These are phyloP conservation scores for Tieghemostelium lacteum DNA, from an alignment of 78 protist species.

Conservation along the genomic window DNA sequence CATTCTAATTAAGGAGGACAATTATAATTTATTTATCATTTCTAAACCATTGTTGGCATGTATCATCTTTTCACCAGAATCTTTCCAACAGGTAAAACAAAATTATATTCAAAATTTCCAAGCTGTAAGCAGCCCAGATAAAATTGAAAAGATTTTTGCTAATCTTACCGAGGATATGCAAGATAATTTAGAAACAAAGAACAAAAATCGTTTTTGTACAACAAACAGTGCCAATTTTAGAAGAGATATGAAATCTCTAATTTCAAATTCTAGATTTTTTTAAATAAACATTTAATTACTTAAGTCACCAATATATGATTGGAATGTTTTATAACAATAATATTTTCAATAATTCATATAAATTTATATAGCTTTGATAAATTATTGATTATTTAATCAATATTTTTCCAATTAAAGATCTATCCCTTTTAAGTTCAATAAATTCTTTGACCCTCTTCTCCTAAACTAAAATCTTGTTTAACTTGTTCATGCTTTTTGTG, in stretches of 20 bases:
- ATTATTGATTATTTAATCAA: too few species aligned
- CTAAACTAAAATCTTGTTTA: too few species aligned
- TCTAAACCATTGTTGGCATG: constrained; percentile 49
- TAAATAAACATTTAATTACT: too few species aligned
- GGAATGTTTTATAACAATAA: too few species aligned
- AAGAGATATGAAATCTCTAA: constrained; percentile 41
- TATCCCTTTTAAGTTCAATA: too few species aligned
- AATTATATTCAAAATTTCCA: constrained; percentile 19
- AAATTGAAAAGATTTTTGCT: constrained; percentile 38
- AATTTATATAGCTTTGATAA: too few species aligned
- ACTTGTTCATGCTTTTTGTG: too few species aligned
- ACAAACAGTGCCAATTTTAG: constrained; percentile 39
- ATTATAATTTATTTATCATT: constrained; percentile 19
- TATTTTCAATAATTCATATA: too few species aligned
- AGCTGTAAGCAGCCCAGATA: constrained; percentile 5
- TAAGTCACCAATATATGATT: too few species aligned
- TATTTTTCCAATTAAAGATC: too few species aligned
- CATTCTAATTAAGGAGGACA: constrained; percentile 34
- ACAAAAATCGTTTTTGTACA: constrained; percentile 43
- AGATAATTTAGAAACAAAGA: constrained; percentile 65
- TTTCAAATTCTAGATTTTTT: too few species aligned
- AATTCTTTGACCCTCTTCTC: too few species aligned
- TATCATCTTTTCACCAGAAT: constrained; percentile 48
- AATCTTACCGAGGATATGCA: constrained; percentile 36
- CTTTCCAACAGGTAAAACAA: constrained; percentile 7